These are phyloP conservation scores for Ricinus communis DNA, from an alignment of 345 rosid species.

Conservation along the genomic window DNA sequence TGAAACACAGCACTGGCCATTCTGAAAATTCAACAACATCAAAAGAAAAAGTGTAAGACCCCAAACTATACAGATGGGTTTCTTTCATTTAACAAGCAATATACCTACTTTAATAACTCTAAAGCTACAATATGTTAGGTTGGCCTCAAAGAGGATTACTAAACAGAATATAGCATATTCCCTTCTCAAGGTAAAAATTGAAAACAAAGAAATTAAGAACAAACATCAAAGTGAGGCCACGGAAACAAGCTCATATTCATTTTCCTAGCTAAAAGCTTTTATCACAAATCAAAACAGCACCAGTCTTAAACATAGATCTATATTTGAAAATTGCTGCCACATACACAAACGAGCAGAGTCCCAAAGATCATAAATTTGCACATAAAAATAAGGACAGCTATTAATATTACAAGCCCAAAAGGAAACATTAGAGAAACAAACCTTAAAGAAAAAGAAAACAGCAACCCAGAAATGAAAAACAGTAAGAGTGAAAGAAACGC, in stretches of 20 bases:
- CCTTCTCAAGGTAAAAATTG: background rate
- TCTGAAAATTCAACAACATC: conserved; percentile 38
- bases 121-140: background rate
- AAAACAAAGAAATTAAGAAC: background rate
- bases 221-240: background rate
- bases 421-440: conserved; percentile 10
- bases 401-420: conserved; percentile 25
- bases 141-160: background rate
- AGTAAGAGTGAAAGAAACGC: background rate
- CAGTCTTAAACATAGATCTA: conserved; percentile 7
- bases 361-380: background rate
- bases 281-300: background rate
- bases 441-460: conserved; percentile 19
- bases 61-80: too few relatives aligned
- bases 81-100: too few relatives aligned
- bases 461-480: conserved; percentile 30
- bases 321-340: conserved; percentile 8
- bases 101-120: background rate
- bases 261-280: conserved; percentile 19
- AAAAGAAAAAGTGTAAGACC: too few relatives aligned
- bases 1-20: conserved; percentile 63
- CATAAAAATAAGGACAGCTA: conserved; percentile 13
- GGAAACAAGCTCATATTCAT: background rate
- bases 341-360: conserved; percentile 31
- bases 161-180: conserved; percentile 11